Evolutionary conservation across 805 yeast species (phyloP).

Genomic region (Zygotorulaspora florentina): DNA sequence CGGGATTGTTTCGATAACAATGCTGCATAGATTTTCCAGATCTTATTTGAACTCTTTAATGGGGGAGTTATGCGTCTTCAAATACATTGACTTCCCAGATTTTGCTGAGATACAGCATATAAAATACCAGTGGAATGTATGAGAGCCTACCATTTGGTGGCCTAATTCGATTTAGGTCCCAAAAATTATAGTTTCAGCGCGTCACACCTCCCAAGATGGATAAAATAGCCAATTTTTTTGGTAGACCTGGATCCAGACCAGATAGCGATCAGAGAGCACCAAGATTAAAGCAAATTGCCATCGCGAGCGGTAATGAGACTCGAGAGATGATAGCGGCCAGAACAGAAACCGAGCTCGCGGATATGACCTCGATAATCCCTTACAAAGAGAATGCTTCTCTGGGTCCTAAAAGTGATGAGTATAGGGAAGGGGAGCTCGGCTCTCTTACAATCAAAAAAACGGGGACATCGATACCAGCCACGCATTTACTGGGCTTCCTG

Average conservation of each 20-base stretch:
- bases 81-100: too few species aligned
- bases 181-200: too few species aligned
- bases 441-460: conserved; percentile 13
- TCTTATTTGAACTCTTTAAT: too few species aligned
- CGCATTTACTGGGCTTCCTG: conserved; percentile 28
- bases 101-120: too few species aligned
- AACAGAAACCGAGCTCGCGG: not conserved
- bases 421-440: conserved; percentile 13
- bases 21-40: too few species aligned
- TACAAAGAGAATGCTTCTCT: conserved; percentile 8
- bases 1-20: too few species aligned
- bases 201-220: conserved; percentile 23
- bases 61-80: too few species aligned
- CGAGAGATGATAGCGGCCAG: not conserved
- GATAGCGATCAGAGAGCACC: conserved; percentile 15
- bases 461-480: conserved; percentile 20
- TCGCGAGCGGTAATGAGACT: not conserved
- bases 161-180: too few species aligned
- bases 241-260: conserved; percentile 23
- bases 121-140: too few species aligned
- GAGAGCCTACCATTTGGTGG: too few species aligned
- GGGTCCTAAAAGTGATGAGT: conserved; percentile 16
- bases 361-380: not conserved
- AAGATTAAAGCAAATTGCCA: not conserved
- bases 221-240: conserved; percentile 19